Percentiles rank a stretch among this genome's conserved stretches.
These are phyloP conservation scores for Penicillium sp. DNA, from an alignment of 2,329 filamentous ascomycete species.

Conservation along the genomic window DNA sequence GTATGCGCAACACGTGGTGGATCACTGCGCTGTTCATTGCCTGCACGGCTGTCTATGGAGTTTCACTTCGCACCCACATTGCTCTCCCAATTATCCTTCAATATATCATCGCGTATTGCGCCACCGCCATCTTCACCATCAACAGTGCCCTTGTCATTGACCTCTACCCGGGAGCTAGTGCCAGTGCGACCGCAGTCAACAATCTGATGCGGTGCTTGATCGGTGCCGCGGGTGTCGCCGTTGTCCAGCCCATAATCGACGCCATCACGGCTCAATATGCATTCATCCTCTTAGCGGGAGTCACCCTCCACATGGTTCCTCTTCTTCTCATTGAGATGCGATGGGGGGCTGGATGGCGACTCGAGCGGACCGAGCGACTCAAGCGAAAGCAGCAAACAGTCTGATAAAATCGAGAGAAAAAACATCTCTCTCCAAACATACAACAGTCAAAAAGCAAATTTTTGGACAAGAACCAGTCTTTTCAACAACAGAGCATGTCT, in stretches of 20 bases:
- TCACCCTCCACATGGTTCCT: constrained; percentile 29
- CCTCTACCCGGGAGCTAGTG: constrained; percentile 36
- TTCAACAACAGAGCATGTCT: background rate
- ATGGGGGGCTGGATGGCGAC: constrained; percentile 34
- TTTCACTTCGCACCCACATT: constrained; percentile 31
- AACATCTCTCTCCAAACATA: background rate
- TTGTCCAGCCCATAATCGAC: constrained; percentile 38
- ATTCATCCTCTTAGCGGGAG: constrained; percentile 34
- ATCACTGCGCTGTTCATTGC: constrained; percentile 43
- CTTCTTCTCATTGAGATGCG: constrained; percentile 31
- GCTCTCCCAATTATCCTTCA: constrained; percentile 44
- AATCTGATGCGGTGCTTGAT: constrained; percentile 44
- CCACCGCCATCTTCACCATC: constrained; percentile 40
- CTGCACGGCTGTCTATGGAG: constrained; percentile 39
- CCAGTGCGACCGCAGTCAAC: constrained; percentile 43
- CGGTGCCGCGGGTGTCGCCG: constrained; percentile 40
- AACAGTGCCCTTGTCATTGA: constrained; percentile 46
- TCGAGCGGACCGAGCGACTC: constrained; percentile 25
- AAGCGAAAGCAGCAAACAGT: constrained; percentile 13
- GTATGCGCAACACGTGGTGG: constrained; percentile 47
- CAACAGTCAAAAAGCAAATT: background rate
- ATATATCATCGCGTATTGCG: constrained; percentile 41
- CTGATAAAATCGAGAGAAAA: background rate
- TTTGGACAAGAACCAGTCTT: constrained; percentile 3
- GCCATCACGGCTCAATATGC: constrained; percentile 33